These are phyloP conservation scores for Neonectria ditissima DNA, from an alignment of 2,329 filamentous ascomycete genomes.

Conservation along the genomic window DNA sequence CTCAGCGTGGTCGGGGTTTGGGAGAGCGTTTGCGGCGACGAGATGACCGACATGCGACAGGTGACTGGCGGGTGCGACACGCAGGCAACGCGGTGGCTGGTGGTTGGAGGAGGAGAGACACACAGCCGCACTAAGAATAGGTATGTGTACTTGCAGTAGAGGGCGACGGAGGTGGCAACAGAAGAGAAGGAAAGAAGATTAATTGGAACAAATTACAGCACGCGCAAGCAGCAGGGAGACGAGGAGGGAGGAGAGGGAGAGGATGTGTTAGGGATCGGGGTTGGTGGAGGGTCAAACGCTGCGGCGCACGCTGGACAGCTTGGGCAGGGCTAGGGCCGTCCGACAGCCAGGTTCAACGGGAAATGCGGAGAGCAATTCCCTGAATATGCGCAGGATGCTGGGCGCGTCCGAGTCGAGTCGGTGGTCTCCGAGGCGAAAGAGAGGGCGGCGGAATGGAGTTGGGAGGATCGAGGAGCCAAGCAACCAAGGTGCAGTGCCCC, in stretches of 20 bases:
- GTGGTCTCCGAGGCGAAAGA: constrained; percentile 17
- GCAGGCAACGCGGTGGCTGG: constrained; percentile 1
- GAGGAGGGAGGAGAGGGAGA: neutral
- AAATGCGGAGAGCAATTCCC: constrained; percentile 36
- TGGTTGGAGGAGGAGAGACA: neutral
- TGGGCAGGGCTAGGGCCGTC: neutral
- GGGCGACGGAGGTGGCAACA: neutral
- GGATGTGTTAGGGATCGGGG: neutral
- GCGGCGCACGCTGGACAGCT: neutral
- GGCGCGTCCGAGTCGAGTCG: constrained; percentile 32
- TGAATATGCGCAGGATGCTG: too few relatives aligned
- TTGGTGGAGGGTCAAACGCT: neutral
- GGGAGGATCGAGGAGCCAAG: neutral
- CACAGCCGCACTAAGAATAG: neutral
- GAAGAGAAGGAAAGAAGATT: neutral
- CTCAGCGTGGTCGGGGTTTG: constrained; percentile 3
- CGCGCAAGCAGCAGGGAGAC: neutral
- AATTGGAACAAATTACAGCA: constrained; percentile 2
- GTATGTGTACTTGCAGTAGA: neutral
- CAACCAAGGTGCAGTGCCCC: too few relatives aligned
- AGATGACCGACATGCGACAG: constrained; percentile 14
- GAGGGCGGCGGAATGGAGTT: neutral
- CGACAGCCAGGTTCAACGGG: constrained; percentile 19
- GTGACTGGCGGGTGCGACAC: constrained; percentile 8
- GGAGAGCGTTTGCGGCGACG: constrained; percentile 1